A percentile compares a stretch with the other conserved stretches of the same genome.
Evolutionary conservation across 805 yeast genomes (phyloP).

Genomic region (Komagataella ulmi): DNA sequence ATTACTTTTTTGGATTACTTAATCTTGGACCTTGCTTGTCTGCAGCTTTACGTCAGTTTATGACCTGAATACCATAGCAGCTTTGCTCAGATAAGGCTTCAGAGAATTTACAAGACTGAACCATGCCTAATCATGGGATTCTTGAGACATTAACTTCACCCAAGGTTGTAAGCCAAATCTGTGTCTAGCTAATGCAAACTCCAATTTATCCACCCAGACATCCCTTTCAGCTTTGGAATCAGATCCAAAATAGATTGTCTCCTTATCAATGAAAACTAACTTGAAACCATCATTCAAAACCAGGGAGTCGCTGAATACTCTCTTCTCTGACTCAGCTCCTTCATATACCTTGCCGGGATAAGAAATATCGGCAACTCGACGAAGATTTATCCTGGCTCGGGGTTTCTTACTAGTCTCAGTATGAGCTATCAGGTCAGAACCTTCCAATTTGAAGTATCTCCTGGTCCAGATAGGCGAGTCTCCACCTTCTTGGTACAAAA

Average conservation of each 20-base stretch:
- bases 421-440: conserved; percentile 62
- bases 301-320: conserved; percentile 57
- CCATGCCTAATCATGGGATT: background rate
- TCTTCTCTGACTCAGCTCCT: conserved; percentile 7
- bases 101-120: too few species aligned
- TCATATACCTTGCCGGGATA: conserved; percentile 24
- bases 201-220: conserved; percentile 53
- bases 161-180: conserved; percentile 21
- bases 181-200: conserved; percentile 31
- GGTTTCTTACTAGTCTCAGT: conserved; percentile 58
- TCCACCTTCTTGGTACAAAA: conserved; percentile 82
- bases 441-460: conserved; percentile 63
- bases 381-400: conserved; percentile 62
- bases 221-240: conserved; percentile 48
- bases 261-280: conserved; percentile 65
- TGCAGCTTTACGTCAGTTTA: too few species aligned
- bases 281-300: conserved; percentile 64
- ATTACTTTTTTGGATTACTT: too few species aligned
- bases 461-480: conserved; percentile 67
- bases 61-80: too few species aligned
- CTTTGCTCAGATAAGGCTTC: too few species aligned
- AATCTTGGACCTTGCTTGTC: too few species aligned
- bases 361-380: conserved; percentile 45
- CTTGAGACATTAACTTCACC: conserved; percentile 16
- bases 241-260: conserved; percentile 75